phyloP scores from a whole-genome alignment of 768 basidiomycete species.

The Phylloporus arenicola region DNA sequence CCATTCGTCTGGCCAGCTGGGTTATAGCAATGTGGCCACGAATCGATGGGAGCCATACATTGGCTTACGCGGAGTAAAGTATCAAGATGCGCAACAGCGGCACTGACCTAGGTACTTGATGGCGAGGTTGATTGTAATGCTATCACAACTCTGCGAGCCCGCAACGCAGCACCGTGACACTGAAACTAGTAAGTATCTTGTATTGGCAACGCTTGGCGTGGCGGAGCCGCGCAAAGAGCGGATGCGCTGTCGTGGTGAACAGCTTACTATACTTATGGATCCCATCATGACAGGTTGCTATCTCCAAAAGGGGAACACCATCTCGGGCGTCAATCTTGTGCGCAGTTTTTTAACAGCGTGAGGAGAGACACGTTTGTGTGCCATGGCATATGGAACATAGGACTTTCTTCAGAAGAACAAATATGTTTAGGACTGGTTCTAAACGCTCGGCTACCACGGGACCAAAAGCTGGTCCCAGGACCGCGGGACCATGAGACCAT shows the following conservation, averaged over 20 bases:
- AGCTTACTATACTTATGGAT: not conserved
- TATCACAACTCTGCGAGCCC: not conserved
- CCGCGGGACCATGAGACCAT: no score
- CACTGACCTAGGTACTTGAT: not conserved
- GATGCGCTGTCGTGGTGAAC: not conserved
- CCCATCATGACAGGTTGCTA: not conserved
- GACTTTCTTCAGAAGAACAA: no score
- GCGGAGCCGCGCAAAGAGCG: slow-evolving; percentile 10
- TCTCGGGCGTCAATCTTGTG: slow-evolving; percentile 17
- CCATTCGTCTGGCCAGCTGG: not conserved
- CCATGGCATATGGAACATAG: not conserved
- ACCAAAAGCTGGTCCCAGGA: no score
- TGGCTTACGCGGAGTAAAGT: not conserved
- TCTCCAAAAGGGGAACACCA: not conserved
- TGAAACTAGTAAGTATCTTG: not conserved
- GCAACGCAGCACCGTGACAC: not conserved
- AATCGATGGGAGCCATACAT: not conserved
- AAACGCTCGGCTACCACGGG: no score
- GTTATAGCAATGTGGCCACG: not conserved
- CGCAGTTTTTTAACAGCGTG: slow-evolving; percentile 3
- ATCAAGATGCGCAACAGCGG: not conserved
- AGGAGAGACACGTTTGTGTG: slow-evolving; percentile 1
- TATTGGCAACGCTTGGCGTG: not conserved
- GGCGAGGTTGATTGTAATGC: not conserved
- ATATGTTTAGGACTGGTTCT: no score